Base-by-base conservation (phyloP, 2,329 filamentous ascomycete species). In the Hymenoscyphus fraxineus region DNA sequence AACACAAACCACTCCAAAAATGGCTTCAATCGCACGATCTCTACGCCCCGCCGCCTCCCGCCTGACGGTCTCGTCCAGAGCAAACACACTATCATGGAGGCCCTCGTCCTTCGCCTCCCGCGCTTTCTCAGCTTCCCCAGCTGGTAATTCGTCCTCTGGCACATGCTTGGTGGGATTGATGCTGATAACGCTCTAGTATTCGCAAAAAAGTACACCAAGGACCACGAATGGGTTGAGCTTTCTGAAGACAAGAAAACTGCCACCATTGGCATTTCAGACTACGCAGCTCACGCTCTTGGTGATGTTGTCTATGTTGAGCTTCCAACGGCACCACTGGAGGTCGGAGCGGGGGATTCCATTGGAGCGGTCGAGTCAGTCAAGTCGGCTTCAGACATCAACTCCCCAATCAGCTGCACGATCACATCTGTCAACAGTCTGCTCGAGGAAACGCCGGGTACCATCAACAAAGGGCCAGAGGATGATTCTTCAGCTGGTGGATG, bases 271-370 rank as follows among this genome's bases (percentile, higher is more conserved):
- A 96, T 99, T 77, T 95, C 92, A 64, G 83, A 89, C 72, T 98
- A 96, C 83, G 95, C 95, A 22, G 91, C 95, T 70, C 86, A 96
- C 74, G 89, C 92, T 70, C 90, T 99, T 67, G 95, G 95, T 71
- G 95, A 99, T 77, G 93, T 98, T 65, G 94, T 99, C 76, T 99
- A 91, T 81, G 93, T 98, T 74, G 95, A 99, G 83, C 89, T 99
- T 38, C 95, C 95, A 64, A 82, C 88, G 70, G 76, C 83, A 63
- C 89, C 87, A 69, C 81, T 88, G 71, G 85, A 89, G 73, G 84
- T 96, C 67, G 79, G 80, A 65, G 85, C 88, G 64, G 93, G 93
- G 73, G 94, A 98, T 76, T 84, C 90, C 69, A 90, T 98, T 71
- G 95, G 95, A 71, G 93, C 94, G 66, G 94, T 99, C 72, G 95